Conservation (phyloP, 306 rosid genomes). For the Styphnolobium japonicum region DNA sequence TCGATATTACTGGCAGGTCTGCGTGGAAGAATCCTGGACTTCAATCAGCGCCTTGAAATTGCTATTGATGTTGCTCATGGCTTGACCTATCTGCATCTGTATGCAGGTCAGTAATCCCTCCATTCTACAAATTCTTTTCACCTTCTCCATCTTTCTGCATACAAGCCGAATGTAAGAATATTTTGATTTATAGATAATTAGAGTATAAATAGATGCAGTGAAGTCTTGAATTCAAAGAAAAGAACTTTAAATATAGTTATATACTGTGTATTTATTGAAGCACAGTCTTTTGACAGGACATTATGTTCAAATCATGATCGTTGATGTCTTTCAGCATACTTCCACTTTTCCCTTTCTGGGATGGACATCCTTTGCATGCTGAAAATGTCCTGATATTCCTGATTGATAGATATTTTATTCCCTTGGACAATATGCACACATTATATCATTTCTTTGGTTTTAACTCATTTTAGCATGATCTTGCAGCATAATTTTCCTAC, state of each 20-base stretch:
- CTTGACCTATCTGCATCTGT: slow-evolving; percentile 83
- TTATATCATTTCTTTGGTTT: neutral
- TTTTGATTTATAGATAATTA: neutral
- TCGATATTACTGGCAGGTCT: slow-evolving; percentile 53
- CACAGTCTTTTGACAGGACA: neutral
- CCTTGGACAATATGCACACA: neutral
- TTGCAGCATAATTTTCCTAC: neutral
- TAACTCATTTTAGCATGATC: neutral
- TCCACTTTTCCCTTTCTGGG: neutral
- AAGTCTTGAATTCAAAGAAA: slow-evolving; percentile 8
- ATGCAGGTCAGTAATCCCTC: slow-evolving; percentile 68
- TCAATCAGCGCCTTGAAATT: slow-evolving; percentile 94
- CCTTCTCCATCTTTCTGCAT: slow-evolving; percentile 21
- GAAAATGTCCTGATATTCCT: neutral
- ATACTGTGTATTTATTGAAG: neutral
- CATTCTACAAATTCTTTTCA: neutral
- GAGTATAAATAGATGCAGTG: slow-evolving; percentile 4
- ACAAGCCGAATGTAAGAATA: slow-evolving; percentile 1
- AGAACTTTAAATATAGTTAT: neutral
- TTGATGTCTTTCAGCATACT: neutral
- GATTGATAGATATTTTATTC: neutral
- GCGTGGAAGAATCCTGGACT: slow-evolving; percentile 76
- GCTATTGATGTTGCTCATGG: slow-evolving; percentile 98
- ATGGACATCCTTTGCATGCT: neutral
- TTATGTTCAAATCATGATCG: neutral